These are phyloP conservation scores for Dipteronia dyeriana DNA, from an alignment of 345 rosid genomes.

Conservation along the genomic window DNA sequence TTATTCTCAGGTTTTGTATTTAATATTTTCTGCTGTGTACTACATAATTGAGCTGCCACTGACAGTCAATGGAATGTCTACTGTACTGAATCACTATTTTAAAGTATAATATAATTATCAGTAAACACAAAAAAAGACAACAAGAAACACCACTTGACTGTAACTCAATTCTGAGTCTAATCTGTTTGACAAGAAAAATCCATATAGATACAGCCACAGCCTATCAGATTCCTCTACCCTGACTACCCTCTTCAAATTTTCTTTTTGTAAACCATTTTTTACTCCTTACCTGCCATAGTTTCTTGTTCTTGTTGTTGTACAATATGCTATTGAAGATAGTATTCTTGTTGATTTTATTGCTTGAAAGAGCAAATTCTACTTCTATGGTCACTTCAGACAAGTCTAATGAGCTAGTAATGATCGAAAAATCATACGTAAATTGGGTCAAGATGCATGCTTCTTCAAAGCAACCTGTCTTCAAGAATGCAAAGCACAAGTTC, in stretches of 20 bases:
- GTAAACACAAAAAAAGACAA: not conserved
- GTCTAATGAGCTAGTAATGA: slow-evolving; percentile 19
- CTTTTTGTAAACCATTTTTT: not conserved
- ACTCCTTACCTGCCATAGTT: slow-evolving; percentile 1
- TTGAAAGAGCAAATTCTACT: slow-evolving; percentile 22
- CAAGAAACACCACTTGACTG: not conserved
- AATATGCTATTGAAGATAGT: slow-evolving; percentile 33
- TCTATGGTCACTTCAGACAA: slow-evolving; percentile 11
- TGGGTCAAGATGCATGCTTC: slow-evolving; percentile 34
- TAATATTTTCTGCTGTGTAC: not conserved
- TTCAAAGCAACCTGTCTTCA: slow-evolving; percentile 27
- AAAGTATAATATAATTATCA: not conserved
- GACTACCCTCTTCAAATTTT: not conserved
- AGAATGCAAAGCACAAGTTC: slow-evolving; percentile 31
- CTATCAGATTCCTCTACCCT: slow-evolving; percentile 23
- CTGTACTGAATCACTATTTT: no score
- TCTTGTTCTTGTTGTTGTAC: not conserved
- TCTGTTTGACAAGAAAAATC: slow-evolving; percentile 8
- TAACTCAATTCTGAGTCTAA: slow-evolving; percentile 20
- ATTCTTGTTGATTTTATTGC: slow-evolving; percentile 27
- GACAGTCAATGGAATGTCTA: slow-evolving; percentile 10
- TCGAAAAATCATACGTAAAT: slow-evolving; percentile 32
- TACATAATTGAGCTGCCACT: not conserved
- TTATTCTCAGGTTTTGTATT: no score
- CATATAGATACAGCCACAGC: slow-evolving; percentile 15